These are phyloP conservation scores for Lojkania enalia DNA, from an alignment of 2,329 filamentous ascomycete species.

Conservation along the genomic window DNA sequence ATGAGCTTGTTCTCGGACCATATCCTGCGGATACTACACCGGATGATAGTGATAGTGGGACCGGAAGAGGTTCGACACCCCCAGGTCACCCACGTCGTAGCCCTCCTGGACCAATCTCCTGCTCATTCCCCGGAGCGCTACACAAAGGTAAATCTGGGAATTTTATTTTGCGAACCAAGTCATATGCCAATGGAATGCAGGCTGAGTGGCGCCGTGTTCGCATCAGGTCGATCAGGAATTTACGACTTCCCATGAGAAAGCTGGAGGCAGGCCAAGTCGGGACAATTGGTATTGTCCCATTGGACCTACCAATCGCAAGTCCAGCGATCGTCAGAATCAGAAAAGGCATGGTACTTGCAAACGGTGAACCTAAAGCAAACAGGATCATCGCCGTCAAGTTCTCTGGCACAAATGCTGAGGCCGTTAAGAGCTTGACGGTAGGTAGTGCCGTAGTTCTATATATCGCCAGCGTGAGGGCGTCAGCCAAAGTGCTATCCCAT, in stretches of 20 bases:
- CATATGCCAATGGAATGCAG: constrained; percentile 17
- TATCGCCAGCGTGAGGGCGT: constrained; percentile 81
- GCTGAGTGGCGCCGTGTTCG: constrained; percentile 75
- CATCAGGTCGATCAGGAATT: constrained; percentile 83
- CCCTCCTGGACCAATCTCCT: constrained; percentile 45
- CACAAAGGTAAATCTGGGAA: constrained; percentile 21
- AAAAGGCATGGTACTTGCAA: constrained; percentile 82
- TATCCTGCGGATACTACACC: constrained; percentile 47
- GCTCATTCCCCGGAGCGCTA: constrained; percentile 54
- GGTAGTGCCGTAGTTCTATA: constrained; percentile 80
- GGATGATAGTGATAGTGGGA: constrained; percentile 45
- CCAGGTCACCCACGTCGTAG: constrained; percentile 20
- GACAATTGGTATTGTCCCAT: constrained; percentile 74
- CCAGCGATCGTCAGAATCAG: constrained; percentile 50
- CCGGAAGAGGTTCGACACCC: constrained; percentile 20
- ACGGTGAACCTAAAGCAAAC: constrained; percentile 59
- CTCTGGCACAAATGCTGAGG: constrained; percentile 52
- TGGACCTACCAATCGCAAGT: constrained; percentile 30
- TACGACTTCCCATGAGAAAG: constrained; percentile 78
- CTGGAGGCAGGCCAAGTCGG: constrained; percentile 83
- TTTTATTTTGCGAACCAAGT: constrained; percentile 5
- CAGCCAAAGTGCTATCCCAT: constrained; percentile 70
- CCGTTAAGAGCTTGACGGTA: constrained; percentile 64
- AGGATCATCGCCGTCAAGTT: constrained; percentile 67
- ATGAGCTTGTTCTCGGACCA: constrained; percentile 78